Base-by-base conservation (phyloP, 768 basidiomycete species). In the Pulveroboletus sp. region DNA sequence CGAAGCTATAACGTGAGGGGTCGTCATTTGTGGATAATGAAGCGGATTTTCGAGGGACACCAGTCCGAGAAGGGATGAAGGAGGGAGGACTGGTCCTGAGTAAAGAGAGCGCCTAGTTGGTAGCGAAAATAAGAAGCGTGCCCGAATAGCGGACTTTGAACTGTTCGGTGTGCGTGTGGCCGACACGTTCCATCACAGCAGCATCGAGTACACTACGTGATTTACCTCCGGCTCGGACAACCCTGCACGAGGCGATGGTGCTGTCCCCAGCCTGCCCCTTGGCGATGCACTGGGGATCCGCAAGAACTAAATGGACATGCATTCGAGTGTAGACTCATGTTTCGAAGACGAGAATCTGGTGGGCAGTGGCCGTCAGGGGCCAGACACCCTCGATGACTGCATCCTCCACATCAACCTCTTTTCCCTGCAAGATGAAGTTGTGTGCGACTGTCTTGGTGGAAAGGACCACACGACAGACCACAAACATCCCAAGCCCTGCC, bases 1-100 rank as follows among this genome's bases (percentile, higher is more conserved):
- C 34, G 87, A 87, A 41, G 88, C 82, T 57, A 90, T 85, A 66
- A 90, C 85, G 74, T 90, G 88, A 54, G 87, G 84, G 50, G 88
- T 89, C 49, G 87, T 77, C 88, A 90, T 90, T 43, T 58, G 51
- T 40, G 32, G 40, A 32, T 13, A 39, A 45, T 19, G 38, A 31
- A 20, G 37, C 31, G 23, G n/a, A 11, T 43, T 52, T 51, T 51
- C n/a, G 34, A 19, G 32, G 49, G 52, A 57, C 63, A 56, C 65
- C 67, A 69, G 63, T 61, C 65, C 65, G 43, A 45, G 51, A 40
- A 55, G 29, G 45, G 43, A 17, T 50, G 56, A 59, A 64, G 59
- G 65, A 63, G 44, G 46, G 55, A 35, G 55, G 52, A 54, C 59
- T 53, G 51, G 65, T 57, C 54, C 36, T 49, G 47, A 52, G 46